Conservation (phyloP, 1,284 basidiomycete genomes). For the Pseudozyma thailandica region DNA sequence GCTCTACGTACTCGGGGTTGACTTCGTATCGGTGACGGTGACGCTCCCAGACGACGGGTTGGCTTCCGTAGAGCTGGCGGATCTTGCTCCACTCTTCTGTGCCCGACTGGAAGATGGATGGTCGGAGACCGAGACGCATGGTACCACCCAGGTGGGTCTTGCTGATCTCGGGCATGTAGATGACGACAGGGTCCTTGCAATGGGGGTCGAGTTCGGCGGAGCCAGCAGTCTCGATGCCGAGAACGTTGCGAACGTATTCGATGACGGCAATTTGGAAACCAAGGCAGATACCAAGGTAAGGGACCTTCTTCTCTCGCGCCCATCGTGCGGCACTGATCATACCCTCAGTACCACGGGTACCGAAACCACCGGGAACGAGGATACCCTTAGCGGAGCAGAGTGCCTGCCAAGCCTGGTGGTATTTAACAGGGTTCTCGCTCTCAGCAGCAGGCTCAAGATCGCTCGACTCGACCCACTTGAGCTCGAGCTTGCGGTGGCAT, state of each 20-base stretch:
- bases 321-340: conserved; percentile 98
- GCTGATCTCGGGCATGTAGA: conserved; percentile 99
- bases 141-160: conserved; percentile 98
- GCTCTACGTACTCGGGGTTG: conserved; percentile 85
- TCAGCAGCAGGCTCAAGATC: conserved; percentile 86
- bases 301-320: conserved; percentile 92
- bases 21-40: conserved; percentile 98
- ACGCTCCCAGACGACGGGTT: conserved; percentile 89
- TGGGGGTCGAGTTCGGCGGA: conserved; percentile 82
- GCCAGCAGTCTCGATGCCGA: conserved; percentile 83
- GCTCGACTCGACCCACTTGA: conserved; percentile 90
- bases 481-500: conserved; percentile 77
- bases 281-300: conserved; percentile 95
- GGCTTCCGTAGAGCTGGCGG: conserved; percentile 85
- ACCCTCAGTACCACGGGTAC: conserved; percentile 90
- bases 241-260: conserved; percentile 90
- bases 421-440: conserved; percentile 82
- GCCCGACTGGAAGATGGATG: conserved; percentile 83
- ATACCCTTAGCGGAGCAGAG: conserved; percentile 80
- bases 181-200: conserved; percentile 78
- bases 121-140: conserved; percentile 94
- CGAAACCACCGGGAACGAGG: conserved; percentile 86
- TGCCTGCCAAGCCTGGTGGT: conserved; percentile 94
- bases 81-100: conserved; percentile 71
- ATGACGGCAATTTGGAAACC: conserved; percentile 98